Evolutionary conservation across 208 protist genomes (phyloP), one percentile per base, ranked within the genome.

Genomic region (Crithidia expoeki): DNA sequence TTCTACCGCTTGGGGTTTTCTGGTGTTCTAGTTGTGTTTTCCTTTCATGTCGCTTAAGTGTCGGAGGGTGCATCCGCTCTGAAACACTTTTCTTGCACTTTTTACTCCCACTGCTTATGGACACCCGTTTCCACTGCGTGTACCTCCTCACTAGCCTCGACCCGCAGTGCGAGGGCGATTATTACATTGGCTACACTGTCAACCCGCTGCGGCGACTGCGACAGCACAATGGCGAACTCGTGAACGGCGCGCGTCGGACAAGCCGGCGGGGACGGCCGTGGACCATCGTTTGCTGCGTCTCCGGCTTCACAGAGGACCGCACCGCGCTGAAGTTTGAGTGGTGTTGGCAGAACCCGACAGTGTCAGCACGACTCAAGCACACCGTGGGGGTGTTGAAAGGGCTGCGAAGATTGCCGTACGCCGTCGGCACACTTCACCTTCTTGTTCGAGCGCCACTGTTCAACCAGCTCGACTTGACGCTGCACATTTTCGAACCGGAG

Each of bases 261-360:
- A 83, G 77, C 21, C 82, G 83, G 0, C 80, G 86, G 11, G 83
- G 87, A 0, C 85, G 95, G 36, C 97, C 97, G 40, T 98, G 97
- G 97, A 76, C 77, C 47, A 76, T 98, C 11, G 63, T 98, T 3
- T 88, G 92, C 66, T 94, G 92, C 61, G 89, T 98, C 33, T 93
- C 94, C 36, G 97, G 97, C 49, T 98, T 98, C 58, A 64, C 89
- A 0, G 87, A 94, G 65, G 91, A 98, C 56, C 80, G 84, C 28
- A 69, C 83, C 9, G 97, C 95, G 23, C 82, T 98, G 21, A 96
- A 98, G 76, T 98, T 98, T 59, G 97, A 98, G 83, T 98, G 96
- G 95, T 88, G 86, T 61, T 98, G 95, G 95, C 94, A 98, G 78
- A 72, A 98, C 76, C 94, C 94, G 11, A 71, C 28, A 21, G 80